Evolutionary conservation across 257 asterid genomes (phyloP).

Genomic region (Solanum sitiens): DNA sequence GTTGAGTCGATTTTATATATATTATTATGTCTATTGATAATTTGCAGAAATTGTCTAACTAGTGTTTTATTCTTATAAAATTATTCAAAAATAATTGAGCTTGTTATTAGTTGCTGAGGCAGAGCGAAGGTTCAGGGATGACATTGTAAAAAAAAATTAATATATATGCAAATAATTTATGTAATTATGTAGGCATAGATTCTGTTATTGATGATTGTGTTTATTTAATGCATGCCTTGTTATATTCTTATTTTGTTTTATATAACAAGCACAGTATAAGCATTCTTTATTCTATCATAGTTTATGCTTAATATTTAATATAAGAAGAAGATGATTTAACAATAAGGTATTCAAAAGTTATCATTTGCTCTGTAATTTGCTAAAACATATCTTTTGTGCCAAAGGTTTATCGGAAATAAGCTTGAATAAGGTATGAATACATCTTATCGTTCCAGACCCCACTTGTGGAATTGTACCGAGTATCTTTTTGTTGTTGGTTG

Average conservation of each 20-base stretch:
- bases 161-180: not conserved
- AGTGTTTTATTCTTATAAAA: not conserved
- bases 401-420: not conserved
- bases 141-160: not conserved
- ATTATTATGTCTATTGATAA: not conserved
- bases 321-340: not conserved
- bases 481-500: not conserved
- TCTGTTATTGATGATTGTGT: not conserved
- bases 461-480: fast-evolving
- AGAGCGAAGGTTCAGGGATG: not conserved
- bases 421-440: not conserved
- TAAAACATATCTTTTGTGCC: not conserved
- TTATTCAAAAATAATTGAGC: not conserved
- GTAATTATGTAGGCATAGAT: not conserved
- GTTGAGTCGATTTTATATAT: not conserved
- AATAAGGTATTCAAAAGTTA: not conserved
- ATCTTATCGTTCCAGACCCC: not conserved
- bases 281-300: not conserved
- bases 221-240: not conserved
- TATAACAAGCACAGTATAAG: not conserved
- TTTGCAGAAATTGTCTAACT: not conserved
- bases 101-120: not conserved
- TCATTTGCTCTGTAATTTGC: not conserved
- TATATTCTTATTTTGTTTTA: not conserved
- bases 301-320: not conserved